These are phyloP conservation scores for Acacia confusa DNA, from an alignment of 306 rosid species.

Conservation along the genomic window DNA sequence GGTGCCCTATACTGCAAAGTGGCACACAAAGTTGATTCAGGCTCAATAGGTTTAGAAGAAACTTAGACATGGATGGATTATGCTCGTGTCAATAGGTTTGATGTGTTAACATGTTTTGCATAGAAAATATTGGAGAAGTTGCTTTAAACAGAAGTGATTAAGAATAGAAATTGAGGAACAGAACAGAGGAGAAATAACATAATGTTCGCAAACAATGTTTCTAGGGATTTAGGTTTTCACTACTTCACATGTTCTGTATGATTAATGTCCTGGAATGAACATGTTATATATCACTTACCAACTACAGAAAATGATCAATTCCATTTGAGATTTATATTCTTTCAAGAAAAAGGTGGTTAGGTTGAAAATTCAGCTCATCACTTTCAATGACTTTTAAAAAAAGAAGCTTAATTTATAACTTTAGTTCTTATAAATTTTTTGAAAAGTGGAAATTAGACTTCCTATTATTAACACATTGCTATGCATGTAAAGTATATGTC, in stretches of 20 bases:
- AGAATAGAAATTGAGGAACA: background rate
- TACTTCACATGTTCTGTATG: background rate
- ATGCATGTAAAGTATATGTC: no score
- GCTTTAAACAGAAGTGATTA: background rate
- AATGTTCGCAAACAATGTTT: background rate
- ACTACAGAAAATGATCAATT: no score
- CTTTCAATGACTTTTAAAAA: no score
- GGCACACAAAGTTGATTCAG: constrained; percentile 12
- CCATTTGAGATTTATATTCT: no score
- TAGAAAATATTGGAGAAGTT: background rate
- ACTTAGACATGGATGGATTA: constrained; percentile 17
- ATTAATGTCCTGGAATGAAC: no score
- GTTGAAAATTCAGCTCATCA: no score
- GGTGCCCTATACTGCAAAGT: constrained; percentile 10
- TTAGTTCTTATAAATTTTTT: no score
- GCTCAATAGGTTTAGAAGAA: constrained; percentile 15
- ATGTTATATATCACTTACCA: no score
- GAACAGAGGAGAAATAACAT: background rate
- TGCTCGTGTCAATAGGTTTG: background rate
- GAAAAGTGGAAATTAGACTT: no score
- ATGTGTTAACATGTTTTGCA: background rate
- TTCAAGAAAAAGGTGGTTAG: no score
- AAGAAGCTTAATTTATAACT: no score
- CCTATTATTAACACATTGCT: no score
- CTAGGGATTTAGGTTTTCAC: background rate